These are phyloP conservation scores for Didymella lethalis DNA, from an alignment of 2,329 filamentous ascomycete species.

Conservation along the genomic window DNA sequence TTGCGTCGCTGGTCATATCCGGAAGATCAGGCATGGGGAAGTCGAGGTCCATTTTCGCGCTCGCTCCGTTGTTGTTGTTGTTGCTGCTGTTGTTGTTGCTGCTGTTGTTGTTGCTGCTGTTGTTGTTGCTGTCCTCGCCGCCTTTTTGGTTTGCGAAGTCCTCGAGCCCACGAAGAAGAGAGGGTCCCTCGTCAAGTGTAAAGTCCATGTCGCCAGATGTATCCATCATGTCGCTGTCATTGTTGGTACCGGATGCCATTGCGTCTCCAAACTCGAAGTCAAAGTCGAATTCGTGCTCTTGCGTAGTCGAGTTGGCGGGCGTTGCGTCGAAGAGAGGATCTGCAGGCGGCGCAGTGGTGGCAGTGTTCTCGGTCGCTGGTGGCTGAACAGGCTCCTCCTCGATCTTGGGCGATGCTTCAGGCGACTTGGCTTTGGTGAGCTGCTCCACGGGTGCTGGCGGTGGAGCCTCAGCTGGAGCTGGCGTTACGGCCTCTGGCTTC, in stretches of 20 bases:
- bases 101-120: background rate
- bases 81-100: no score
- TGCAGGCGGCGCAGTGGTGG: conserved; percentile 24
- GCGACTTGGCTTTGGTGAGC: conserved; percentile 11
- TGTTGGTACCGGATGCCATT: conserved; percentile 31
- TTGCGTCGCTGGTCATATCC: conserved; percentile 28
- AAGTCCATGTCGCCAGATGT: conserved; percentile 42
- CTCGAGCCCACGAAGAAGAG: conserved; percentile 48
- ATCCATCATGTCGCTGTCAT: conserved; percentile 39
- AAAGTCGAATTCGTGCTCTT: conserved; percentile 50
- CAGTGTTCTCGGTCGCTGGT: conserved; percentile 28
- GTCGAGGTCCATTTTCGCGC: conserved; percentile 38
- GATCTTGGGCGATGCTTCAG: conserved; percentile 25
- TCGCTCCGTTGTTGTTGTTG: conserved; percentile 14
- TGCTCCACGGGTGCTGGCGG: conserved; percentile 2
- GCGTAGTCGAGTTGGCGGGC: conserved; percentile 33
- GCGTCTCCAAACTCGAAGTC: conserved; percentile 50
- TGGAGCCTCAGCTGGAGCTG: conserved; percentile 24
- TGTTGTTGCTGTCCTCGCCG: conserved; percentile 27
- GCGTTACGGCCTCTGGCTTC: conserved; percentile 27
- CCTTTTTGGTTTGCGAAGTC: conserved; percentile 50
- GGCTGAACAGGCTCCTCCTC: conserved; percentile 26
- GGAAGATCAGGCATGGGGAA: conserved; percentile 45
- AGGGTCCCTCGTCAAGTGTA: conserved; percentile 42
- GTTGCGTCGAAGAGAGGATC: conserved; percentile 46